Conservation (phyloP, 2,329 filamentous ascomycete genomes). For the Emmonsiellopsis sp. region DNA sequence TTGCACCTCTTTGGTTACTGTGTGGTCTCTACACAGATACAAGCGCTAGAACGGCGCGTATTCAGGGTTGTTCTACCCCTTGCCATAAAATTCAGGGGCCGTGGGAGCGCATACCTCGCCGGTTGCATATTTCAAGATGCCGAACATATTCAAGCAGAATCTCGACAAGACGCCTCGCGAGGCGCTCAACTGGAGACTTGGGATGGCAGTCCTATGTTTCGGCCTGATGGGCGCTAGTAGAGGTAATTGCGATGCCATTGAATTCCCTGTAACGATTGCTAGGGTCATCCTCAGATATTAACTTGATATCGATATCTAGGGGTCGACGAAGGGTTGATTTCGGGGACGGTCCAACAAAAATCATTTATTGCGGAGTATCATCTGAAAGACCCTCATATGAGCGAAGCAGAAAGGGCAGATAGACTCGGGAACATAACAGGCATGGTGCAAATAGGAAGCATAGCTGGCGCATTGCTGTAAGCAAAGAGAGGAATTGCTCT, state of each 20-base stretch:
- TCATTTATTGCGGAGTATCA: slow-evolving; percentile 54
- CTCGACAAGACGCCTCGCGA: slow-evolving; percentile 58
- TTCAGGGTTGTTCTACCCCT: too few species aligned
- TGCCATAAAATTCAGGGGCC: background rate
- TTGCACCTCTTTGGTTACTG: too few species aligned
- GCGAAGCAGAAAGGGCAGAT: slow-evolving; percentile 48
- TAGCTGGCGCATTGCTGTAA: slow-evolving; percentile 57
- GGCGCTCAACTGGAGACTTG: slow-evolving; percentile 67
- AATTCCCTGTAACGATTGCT: background rate
- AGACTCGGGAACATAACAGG: slow-evolving; percentile 68
- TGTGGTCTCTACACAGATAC: too few species aligned
- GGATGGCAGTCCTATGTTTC: slow-evolving; percentile 66
- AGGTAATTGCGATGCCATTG: slow-evolving; percentile 32
- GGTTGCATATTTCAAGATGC: slow-evolving; percentile 28
- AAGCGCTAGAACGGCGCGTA: too few species aligned
- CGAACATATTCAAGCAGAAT: slow-evolving; percentile 52
- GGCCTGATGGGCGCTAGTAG: slow-evolving; percentile 67
- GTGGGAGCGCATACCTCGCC: too few species aligned
- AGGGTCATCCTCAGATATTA: background rate
- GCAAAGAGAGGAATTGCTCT: slow-evolving; percentile 9
- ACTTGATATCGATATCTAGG: slow-evolving; percentile 1
- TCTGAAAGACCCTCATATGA: slow-evolving; percentile 41
- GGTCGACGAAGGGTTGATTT: slow-evolving; percentile 72
- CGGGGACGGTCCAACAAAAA: slow-evolving; percentile 58
- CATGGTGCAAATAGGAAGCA: slow-evolving; percentile 73